Evolutionary conservation across 208 protist species (phyloP), one percentile per base, ranked within the genome.

Genomic region (Wallacemonas sp.): DNA sequence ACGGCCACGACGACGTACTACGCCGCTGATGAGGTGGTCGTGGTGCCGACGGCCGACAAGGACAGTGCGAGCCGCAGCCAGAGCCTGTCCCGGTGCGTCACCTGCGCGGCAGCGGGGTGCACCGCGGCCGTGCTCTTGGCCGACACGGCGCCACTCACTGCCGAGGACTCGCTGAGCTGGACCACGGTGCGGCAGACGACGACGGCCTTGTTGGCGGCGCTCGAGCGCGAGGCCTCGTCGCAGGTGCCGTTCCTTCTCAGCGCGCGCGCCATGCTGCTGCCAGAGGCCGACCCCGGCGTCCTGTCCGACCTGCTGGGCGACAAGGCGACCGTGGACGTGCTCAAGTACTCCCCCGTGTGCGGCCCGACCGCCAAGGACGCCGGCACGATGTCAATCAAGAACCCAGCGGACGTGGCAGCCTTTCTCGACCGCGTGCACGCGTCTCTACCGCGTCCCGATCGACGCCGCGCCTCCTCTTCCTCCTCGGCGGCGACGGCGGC

Each of bases 301-400:
- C 49, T 79, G 49, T 48, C 64, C 0, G 77, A 82, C 36, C 55
- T 82, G 28, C 71, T 82, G 4, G 59, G 25, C 28, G 29, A 65
- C 3, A 26, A 31, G 12, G 29, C 44, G 28, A 0, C 23, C 23
- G 48, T 72, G 38, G 65, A 52, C n/a, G 63, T 45, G 16, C 69
- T 79, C 45, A 72, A 77, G 41, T 68, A 72, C 52, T 84, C 78
- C 14, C 78, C 78, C 0, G 67, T 84, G 49, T 84, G 74, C 41
- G 78, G 78, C 25, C 78, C 78, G 10, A 36, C 55, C 2, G 48
- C 54, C 0, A 68, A 62, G 1, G 70, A 79, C 26, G 67, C 70
- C 11, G 68, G 46, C 16, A 31, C 65, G 23, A 29, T 72, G 20
- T 70, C 48, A 0, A 65, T 84, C 39, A 59, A 45, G n/a, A 65